phyloP scores from a whole-genome alignment of 148 eudicot genomes.

The Rhododendron vialii region DNA sequence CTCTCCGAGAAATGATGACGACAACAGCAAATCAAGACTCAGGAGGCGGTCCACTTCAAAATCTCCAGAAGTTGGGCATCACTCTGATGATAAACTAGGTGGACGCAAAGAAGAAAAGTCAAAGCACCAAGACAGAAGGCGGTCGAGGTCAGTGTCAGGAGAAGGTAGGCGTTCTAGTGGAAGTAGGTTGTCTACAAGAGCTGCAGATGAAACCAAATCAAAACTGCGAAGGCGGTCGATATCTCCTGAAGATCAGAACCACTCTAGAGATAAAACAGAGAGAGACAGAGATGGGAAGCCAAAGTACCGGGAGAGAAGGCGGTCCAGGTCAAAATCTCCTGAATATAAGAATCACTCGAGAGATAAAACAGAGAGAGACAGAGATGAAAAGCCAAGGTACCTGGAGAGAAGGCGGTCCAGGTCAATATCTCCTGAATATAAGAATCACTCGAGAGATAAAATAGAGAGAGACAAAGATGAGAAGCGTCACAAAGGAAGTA shows the following conservation, averaged over 20 bases:
- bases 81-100: slow-evolving; percentile 24
- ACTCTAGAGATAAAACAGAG: neutral
- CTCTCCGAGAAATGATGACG: slow-evolving; percentile 51
- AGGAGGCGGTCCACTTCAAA: slow-evolving; percentile 60
- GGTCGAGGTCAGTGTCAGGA: slow-evolving; percentile 44
- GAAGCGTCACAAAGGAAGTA: neutral
- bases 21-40: slow-evolving; percentile 37
- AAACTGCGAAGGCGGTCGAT: slow-evolving; percentile 51
- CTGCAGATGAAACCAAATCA: slow-evolving; percentile 35
- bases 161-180: slow-evolving; percentile 32
- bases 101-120: slow-evolving; percentile 33
- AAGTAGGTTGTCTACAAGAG: slow-evolving; percentile 21
- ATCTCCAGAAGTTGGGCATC: slow-evolving; percentile 44
- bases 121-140: slow-evolving; percentile 27
- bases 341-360: neutral
- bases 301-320: neutral
- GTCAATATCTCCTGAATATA: slow-evolving; percentile 1
- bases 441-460: neutral
- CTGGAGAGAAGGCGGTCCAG: neutral
- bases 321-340: slow-evolving; percentile 2
- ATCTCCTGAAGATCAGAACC: slow-evolving; percentile 33
- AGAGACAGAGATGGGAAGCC: neutral
- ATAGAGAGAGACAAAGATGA: neutral
- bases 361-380: neutral
- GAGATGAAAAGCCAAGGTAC: neutral